Percentiles rank a stretch among this genome's conserved stretches.
Conservation (phyloP, 2,329 filamentous ascomycete species). For the Chrysoporthe deuterocubensis region DNA sequence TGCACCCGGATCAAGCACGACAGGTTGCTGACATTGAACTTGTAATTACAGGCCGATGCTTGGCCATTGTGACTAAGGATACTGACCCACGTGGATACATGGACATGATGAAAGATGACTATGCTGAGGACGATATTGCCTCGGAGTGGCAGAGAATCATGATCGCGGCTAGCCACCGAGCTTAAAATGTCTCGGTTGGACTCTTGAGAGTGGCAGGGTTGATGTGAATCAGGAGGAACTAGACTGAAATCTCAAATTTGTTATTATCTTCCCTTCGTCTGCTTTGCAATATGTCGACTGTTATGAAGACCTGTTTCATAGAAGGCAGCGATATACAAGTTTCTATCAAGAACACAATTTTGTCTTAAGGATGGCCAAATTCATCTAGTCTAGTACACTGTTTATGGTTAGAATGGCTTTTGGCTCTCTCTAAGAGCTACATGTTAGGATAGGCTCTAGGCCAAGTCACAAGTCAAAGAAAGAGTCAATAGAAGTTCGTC, state of each 20-base stretch:
- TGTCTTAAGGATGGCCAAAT: background rate
- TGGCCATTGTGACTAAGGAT: slow-evolving; percentile 1
- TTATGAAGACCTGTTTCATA: background rate
- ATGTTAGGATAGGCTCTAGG: too few relatives aligned
- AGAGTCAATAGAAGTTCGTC: too few relatives aligned
- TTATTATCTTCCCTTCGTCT: background rate
- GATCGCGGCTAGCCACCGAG: background rate
- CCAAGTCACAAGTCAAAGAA: too few relatives aligned
- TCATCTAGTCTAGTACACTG: too few relatives aligned
- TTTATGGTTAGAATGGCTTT: too few relatives aligned
- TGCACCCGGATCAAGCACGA: background rate
- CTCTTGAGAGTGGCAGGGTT: background rate
- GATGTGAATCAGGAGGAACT: background rate
- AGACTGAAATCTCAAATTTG: background rate
- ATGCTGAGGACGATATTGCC: background rate
- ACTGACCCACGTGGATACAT: background rate
- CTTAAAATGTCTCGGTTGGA: background rate
- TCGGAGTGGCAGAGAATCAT: background rate
- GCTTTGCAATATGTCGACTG: background rate
- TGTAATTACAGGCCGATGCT: background rate
- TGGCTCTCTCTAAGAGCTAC: too few relatives aligned
- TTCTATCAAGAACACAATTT: background rate
- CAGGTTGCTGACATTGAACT: background rate
- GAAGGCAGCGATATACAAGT: background rate
- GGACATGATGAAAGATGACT: background rate